Evolutionary conservation across 441 rosid species (phyloP).

Genomic region (Gossypium lobatum): DNA sequence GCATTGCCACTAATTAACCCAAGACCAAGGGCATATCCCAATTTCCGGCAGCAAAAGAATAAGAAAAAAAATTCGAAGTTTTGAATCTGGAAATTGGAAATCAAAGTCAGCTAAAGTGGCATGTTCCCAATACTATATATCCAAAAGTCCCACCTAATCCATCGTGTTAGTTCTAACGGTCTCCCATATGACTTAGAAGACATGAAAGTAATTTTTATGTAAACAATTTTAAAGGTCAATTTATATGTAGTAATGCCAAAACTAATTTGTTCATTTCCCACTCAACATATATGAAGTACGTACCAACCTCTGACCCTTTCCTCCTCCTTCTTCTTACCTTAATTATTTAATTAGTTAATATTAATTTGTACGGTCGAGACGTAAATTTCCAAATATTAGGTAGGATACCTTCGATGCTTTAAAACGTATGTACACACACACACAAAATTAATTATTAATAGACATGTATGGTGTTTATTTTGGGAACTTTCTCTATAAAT

Average conservation of each 20-base stretch:
- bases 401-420: background rate
- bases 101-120: conserved; percentile 16
- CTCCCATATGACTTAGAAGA: background rate
- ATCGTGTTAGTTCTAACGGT: background rate
- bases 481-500: background rate
- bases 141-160: background rate
- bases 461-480: too few species aligned
- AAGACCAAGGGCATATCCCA: conserved; percentile 6
- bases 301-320: background rate
- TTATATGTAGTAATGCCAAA: background rate
- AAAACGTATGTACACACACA: too few species aligned
- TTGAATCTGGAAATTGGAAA: background rate
- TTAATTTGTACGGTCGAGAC: background rate
- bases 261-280: background rate
- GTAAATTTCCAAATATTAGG: background rate
- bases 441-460: too few species aligned
- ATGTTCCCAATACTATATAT: background rate
- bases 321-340: background rate
- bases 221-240: background rate
- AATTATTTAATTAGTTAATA: background rate
- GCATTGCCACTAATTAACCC: background rate
- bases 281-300: background rate
- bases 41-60: background rate
- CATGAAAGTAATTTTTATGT: background rate
- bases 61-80: conserved; percentile 4